These are phyloP conservation scores for Calonectria pseudoreteaudii DNA, from an alignment of 2,329 filamentous ascomycete genomes.

Conservation along the genomic window DNA sequence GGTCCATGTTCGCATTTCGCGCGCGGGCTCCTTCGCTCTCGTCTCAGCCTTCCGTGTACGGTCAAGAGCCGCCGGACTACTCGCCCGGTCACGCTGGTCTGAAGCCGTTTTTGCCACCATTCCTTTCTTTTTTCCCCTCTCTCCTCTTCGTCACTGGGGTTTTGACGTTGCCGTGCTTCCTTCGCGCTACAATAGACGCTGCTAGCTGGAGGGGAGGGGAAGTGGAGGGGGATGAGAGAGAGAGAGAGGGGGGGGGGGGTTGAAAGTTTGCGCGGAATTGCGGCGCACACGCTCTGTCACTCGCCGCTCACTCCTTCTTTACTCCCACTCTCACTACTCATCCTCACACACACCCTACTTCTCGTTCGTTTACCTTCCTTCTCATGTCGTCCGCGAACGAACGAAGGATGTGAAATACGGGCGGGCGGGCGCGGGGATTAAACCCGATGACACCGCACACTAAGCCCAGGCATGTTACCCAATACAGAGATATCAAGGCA, in stretches of 20 bases:
- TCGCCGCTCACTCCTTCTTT: neutral
- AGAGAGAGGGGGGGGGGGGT: neutral
- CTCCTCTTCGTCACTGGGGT: neutral
- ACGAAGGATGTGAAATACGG: neutral
- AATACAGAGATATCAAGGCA: neutral
- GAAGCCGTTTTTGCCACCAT: slow-evolving; percentile 2
- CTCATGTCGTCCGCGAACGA: neutral
- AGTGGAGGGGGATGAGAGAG: too few relatives aligned
- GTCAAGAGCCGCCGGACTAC: neutral
- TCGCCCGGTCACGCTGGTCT: neutral
- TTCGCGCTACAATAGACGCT: neutral
- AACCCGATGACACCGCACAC: neutral
- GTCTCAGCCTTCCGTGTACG: slow-evolving; percentile 24
- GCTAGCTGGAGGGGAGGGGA: neutral
- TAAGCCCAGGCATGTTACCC: neutral
- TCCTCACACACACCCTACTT: neutral
- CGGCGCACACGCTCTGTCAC: neutral
- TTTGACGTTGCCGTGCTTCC: neutral
- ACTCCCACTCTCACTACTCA: neutral
- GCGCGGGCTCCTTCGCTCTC: slow-evolving; percentile 7
- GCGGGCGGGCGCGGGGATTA: neutral
- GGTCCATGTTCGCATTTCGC: neutral
- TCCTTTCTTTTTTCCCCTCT: neutral
- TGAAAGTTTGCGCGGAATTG: neutral
- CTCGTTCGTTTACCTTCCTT: neutral